These are phyloP conservation scores for Trichomonascaceae sp. DNA, from an alignment of 1,139 yeast genomes.

Conservation along the genomic window DNA sequence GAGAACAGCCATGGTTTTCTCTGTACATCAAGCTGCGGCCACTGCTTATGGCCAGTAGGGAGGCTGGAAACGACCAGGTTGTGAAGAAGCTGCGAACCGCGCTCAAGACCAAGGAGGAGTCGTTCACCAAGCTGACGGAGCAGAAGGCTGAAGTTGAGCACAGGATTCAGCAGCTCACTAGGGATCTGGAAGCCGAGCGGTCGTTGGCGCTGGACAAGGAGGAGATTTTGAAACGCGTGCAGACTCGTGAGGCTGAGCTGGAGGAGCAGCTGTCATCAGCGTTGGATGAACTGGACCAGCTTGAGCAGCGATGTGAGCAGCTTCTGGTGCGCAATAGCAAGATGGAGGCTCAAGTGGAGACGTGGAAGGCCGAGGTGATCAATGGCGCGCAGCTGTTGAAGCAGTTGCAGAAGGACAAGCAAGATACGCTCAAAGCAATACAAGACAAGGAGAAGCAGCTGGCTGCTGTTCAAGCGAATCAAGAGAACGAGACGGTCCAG, in stretches of 20 bases:
- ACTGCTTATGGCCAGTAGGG: constrained; percentile 51
- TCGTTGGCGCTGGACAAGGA: constrained; percentile 33
- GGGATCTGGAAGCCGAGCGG: constrained; percentile 29
- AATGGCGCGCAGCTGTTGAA: constrained; percentile 23
- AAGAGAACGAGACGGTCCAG: constrained; percentile 17
- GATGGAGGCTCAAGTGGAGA: constrained; percentile 22
- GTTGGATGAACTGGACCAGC: constrained; percentile 24
- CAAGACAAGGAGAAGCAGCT: too few species aligned
- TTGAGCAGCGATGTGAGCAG: constrained; percentile 27
- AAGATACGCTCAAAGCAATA: too few species aligned
- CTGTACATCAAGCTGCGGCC: constrained; percentile 67
- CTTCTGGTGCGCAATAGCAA: constrained; percentile 26
- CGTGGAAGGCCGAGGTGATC: constrained; percentile 22
- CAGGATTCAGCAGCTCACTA: constrained; percentile 26
- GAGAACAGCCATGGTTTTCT: constrained; percentile 68
- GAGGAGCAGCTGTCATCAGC: constrained; percentile 27
- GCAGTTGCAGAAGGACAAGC: constrained; percentile 23
- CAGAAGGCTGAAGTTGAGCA: constrained; percentile 27
- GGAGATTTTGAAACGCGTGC: constrained; percentile 28
- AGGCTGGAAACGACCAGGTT: constrained; percentile 48
- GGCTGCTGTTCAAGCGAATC: constrained; percentile 15
- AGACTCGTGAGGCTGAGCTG: constrained; percentile 29
- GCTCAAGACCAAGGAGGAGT: constrained; percentile 24
- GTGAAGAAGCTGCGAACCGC: constrained; percentile 40
- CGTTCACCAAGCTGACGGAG: constrained; percentile 20